Evolutionary conservation across 257 asterid species (phyloP), one percentile per base, ranked within the genome.

Genomic region (Penstemon barbatus): DNA sequence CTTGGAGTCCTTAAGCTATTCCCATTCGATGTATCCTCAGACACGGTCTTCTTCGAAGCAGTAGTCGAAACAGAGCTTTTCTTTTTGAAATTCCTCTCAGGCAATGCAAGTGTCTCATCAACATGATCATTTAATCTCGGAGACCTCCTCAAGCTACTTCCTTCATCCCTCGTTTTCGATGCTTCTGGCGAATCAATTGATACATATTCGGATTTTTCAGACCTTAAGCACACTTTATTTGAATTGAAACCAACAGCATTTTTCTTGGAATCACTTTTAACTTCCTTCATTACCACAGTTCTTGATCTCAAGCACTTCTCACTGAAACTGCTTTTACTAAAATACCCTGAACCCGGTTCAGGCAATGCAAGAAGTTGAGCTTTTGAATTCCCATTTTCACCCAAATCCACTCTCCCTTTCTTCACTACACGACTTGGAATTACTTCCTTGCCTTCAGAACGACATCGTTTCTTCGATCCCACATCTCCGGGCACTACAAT

Each of bases 301-400:
- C 79, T 72, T 33, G 85, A 80, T 64, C 86, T 78, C 61, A 77
- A 61, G 54, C 73, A n/a, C 74, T 62, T 80, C 61, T 51, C 78
- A 65, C 75, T 69, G 54, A 75, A 74, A 78, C 58, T 42, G 8
- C 62, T 38, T 9, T 71, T 60, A 2, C 61, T 51, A 53, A 36
- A 40, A 64, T 71, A 41, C 72, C 46, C 63, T 0, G 71, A 70
- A 55, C 57, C 75, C 11, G 79, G 60, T 5, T 41, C 84, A n/a
- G 80, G 70, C 74, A 72, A 63, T 25, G 78, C 77, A 7, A 79
- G 42, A 12, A 69, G 40, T 40, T 54, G 74, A 36, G 25, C 4
- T 7, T 51, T 38, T 44, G 75, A 71, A 63, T 70, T 75, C 15
- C 68, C 80, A 62, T 33, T 65, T 51, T 44, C 55, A 57, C 42